These are phyloP conservation scores for Leishmania gerbilli DNA, from an alignment of 208 protist species.

Conservation along the genomic window DNA sequence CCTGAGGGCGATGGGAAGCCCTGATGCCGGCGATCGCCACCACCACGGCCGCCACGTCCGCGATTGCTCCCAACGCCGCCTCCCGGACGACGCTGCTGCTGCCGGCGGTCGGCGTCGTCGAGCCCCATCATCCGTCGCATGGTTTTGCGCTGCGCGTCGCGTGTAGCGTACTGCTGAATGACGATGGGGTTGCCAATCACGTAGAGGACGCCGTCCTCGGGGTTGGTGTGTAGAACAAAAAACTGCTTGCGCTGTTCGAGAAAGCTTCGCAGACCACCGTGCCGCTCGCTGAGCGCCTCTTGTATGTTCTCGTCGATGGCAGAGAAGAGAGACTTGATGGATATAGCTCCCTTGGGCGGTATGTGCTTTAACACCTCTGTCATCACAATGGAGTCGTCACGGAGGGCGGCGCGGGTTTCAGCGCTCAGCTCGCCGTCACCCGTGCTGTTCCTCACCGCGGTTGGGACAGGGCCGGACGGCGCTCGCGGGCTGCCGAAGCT, in stretches of 20 bases:
- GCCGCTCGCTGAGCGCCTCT: constrained; percentile 79
- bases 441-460: constrained; percentile 14
- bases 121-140: constrained; percentile 81
- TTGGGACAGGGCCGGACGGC: neutral
- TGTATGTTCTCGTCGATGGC: constrained; percentile 55
- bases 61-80: constrained; percentile 10
- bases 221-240: constrained; percentile 61
- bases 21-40: constrained; percentile 7
- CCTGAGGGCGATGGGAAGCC: neutral
- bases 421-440: constrained; percentile 60
- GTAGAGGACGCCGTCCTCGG: constrained; percentile 58
- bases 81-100: constrained; percentile 12
- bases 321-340: constrained; percentile 66
- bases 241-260: constrained; percentile 75
- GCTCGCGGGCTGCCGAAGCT: neutral
- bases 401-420: constrained; percentile 59
- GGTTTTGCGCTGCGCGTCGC: constrained; percentile 61
- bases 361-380: constrained; percentile 57
- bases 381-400: constrained; percentile 68
- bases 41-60: constrained; percentile 14
- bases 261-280: constrained; percentile 69
- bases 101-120: neutral
- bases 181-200: constrained; percentile 69
- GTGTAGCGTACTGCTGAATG: constrained; percentile 49
- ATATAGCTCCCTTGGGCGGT: constrained; percentile 59